Evolutionary conservation across 495 filamentous ascomycete genomes (phyloP), one percentile per base, ranked within the genome.

Genomic region (Glonium stellatum): DNA sequence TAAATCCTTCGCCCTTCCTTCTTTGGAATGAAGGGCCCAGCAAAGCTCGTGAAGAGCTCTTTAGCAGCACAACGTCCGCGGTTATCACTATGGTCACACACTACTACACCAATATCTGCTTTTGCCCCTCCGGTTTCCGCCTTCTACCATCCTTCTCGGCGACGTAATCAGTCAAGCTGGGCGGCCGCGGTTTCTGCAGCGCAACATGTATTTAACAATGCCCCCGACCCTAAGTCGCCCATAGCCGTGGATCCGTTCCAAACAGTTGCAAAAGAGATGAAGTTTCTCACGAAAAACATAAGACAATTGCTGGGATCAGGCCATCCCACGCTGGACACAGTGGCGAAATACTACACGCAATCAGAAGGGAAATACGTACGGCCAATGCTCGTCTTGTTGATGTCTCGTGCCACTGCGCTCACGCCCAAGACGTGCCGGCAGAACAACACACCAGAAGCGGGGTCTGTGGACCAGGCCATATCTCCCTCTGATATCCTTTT

Each of bases 321-420:
- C 1, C 92, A 97, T 71, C 95, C 92, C 5, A 87, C 90, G 19
- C 79, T 98, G 42, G 95, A 98, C 69, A 92, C 87, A 53, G 90
- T 95, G 15, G 90, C 95, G 31, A 98, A 97, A 71, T 97, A 98
- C 78, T 98, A 98, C 70, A 96, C 93, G n/a, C 85, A 88, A 65
- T 87, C 87, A 54, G 91, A 97, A 73, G 93, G 93, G 54, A 98
- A 98, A 73, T 95, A 97, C 72, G 87, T 97, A 63, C 87, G 93
- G 62, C 93, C 93, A 3, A 81, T 97, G 70, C 84, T 98, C 53
- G 89, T 98, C 27, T 80, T 98, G 51, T 84, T 98, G 57, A 97
- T 98, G 93, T 92, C 92, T 41, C 84, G 90, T 67, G 93, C 93
- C 0, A 96, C 91, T 1, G 84, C 89, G 18, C 75, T 87, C 64